These are phyloP conservation scores for Diplodia scrobiculata DNA, from an alignment of 2,329 filamentous ascomycete species.

Conservation along the genomic window DNA sequence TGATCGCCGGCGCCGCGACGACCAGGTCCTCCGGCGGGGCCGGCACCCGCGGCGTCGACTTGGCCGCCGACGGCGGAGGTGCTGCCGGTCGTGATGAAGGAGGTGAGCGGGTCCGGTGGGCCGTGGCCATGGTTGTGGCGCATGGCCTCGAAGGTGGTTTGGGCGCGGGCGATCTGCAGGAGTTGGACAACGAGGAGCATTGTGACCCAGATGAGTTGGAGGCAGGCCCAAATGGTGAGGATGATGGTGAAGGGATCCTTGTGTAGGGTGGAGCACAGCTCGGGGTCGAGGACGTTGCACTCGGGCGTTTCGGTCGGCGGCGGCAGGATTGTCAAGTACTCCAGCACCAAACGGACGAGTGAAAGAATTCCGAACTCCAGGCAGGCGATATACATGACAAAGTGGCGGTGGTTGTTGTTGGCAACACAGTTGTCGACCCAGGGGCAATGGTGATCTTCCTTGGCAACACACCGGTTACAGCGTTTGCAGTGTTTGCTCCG, in stretches of 20 bases:
- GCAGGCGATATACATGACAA: constrained; percentile 83
- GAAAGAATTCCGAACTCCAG: constrained; percentile 73
- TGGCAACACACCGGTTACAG: constrained; percentile 89
- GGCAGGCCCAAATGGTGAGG: constrained; percentile 72
- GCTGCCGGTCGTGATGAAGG: constrained; percentile 72
- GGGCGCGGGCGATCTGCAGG: constrained; percentile 84
- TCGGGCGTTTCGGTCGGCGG: constrained; percentile 20
- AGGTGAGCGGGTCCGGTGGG: constrained; percentile 63
- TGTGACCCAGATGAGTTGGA: constrained; percentile 93
- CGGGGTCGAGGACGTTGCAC: constrained; percentile 74
- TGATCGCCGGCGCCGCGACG: constrained; percentile 35
- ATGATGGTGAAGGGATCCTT: constrained; percentile 83
- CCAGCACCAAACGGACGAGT: constrained; percentile 71
- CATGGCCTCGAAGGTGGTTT: constrained; percentile 98
- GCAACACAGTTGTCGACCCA: constrained; percentile 98
- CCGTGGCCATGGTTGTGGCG: constrained; percentile 66
- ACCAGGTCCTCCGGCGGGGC: constrained; percentile 57
- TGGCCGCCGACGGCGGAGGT: constrained; percentile 68
- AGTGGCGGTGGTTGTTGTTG: constrained; percentile 93
- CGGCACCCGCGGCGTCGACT: constrained; percentile 52
- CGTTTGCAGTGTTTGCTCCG: constrained; percentile 94
- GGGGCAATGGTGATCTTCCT: constrained; percentile 96
- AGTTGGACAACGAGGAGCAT: constrained; percentile 96
- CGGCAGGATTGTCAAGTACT: constrained; percentile 58
- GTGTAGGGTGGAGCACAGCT: constrained; percentile 74